These are phyloP conservation scores for Taphrina sp. DNA, from an alignment of 1,139 yeast species.

Conservation along the genomic window DNA sequence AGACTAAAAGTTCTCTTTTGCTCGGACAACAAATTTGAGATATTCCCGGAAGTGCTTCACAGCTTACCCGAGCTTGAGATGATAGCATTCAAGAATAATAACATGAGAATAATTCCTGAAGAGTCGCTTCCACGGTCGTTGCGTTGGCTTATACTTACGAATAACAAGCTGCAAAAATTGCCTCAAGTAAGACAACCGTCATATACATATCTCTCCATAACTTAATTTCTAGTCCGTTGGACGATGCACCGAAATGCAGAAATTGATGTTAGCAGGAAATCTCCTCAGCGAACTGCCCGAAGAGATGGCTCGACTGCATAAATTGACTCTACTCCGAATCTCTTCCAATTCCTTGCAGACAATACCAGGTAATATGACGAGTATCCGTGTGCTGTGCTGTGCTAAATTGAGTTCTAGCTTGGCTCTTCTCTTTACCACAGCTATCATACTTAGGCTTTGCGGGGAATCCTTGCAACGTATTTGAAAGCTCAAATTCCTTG, in stretches of 20 bases:
- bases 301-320: conserved; percentile 3
- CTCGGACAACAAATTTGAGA: conserved; percentile 15
- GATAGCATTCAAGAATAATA: conserved; percentile 28
- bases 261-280: conserved; percentile 27
- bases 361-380: conserved; percentile 1
- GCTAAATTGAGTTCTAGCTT: neutral
- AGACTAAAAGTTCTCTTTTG: conserved; percentile 5
- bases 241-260: conserved; percentile 2
- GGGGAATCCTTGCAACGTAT: conserved; percentile 6
- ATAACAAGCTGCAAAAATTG: conserved; percentile 8
- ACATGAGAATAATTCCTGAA: conserved; percentile 13
- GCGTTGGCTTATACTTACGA: conserved; percentile 24
- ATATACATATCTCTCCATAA: neutral
- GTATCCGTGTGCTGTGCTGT: neutral
- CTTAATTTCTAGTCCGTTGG: conserved; percentile 7
- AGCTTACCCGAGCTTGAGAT: conserved; percentile 6
- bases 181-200: neutral
- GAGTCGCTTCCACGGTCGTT: neutral
- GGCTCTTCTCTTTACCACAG: conserved; percentile 15
- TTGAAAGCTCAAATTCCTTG: neutral
- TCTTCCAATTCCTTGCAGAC: conserved; percentile 2
- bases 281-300: conserved; percentile 4
- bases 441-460: conserved; percentile 22
- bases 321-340: conserved; percentile 7
- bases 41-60: conserved; percentile 8